Percentiles rank a stretch among this genome's conserved stretches.
Conservation (phyloP, 2,329 filamentous ascomycete genomes). For the Lachnellula suecica region DNA sequence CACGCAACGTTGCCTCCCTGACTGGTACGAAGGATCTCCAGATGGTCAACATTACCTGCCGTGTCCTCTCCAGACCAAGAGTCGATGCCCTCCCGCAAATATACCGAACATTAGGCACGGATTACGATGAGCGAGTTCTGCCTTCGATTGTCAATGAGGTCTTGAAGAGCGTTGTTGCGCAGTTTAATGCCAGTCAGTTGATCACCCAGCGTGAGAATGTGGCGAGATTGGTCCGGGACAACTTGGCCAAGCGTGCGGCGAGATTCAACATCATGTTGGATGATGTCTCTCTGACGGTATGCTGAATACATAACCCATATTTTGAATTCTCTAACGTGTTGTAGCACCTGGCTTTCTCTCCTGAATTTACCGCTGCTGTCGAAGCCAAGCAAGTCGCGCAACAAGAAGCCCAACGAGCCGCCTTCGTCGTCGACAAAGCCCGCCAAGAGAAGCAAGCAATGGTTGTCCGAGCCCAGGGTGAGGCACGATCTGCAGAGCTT, state of each 20-base stretch:
- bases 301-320: conserved; percentile 29
- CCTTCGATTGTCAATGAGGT: conserved; percentile 99
- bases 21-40: conserved; percentile 99
- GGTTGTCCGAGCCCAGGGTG: conserved; percentile 97
- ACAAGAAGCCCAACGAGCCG: conserved; percentile 95
- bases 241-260: conserved; percentile 84
- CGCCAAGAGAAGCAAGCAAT: conserved; percentile 99
- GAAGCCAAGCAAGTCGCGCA: conserved; percentile 75
- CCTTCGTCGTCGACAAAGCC: conserved; percentile 98
- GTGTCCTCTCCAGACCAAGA: conserved; percentile 90
- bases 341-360: conserved; percentile 70
- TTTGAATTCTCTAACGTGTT: conserved; percentile 8
- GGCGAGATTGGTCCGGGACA: conserved; percentile 85
- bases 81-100: conserved; percentile 91
- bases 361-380: conserved; percentile 71
- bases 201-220: conserved; percentile 99
- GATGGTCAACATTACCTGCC: conserved; percentile 99
- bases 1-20: conserved; percentile 92
- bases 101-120: conserved; percentile 89
- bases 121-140: conserved; percentile 96
- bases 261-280: conserved; percentile 97
- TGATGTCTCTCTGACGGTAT: conserved; percentile 92
- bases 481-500: conserved; percentile 94
- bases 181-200: conserved; percentile 97
- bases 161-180: conserved; percentile 95